phyloP scores from a whole-genome alignment of 202 grass and related monocot genomes.

The Carex arenaria region DNA sequence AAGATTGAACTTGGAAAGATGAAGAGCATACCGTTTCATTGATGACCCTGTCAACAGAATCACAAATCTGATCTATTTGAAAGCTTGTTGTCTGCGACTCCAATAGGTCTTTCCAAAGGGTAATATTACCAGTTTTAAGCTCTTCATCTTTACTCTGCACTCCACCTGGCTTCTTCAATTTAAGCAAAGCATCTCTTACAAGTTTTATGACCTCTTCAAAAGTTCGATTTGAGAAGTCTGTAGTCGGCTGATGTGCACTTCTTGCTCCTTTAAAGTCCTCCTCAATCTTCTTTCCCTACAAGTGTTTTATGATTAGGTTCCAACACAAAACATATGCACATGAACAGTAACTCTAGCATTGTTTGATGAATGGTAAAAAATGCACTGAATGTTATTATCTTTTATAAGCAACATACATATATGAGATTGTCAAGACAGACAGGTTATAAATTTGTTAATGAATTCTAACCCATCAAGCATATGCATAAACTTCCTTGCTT shows the following conservation, averaged over 20 bases:
- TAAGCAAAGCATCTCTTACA: conserved; percentile 35
- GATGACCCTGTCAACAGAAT: conserved; percentile 43
- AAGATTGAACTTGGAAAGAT: conserved; percentile 4
- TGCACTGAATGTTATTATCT: neutral
- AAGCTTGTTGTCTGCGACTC: conserved; percentile 49
- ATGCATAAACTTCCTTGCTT: neutral
- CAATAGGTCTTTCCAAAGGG: conserved; percentile 73
- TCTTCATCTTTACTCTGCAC: conserved; percentile 30
- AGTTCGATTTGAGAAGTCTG: conserved; percentile 29
- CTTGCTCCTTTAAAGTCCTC: conserved; percentile 26
- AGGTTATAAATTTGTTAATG: neutral
- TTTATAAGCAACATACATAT: neutral
- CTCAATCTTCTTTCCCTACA: conserved; percentile 44
- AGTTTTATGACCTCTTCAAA: conserved; percentile 40
- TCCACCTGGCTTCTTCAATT: conserved; percentile 30
- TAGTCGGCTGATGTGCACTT: conserved; percentile 20
- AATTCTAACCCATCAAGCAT: neutral
- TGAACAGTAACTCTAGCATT: neutral
- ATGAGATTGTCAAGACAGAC: neutral
- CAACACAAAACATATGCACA: neutral
- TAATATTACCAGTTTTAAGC: conserved; percentile 42
- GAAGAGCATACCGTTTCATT: conserved; percentile 41
- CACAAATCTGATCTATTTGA: conserved; percentile 48
- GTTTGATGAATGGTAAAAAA: neutral
- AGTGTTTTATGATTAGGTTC: neutral